Conservation (phyloP, 345 rosid genomes). For the Pelargonium nanum region DNA sequence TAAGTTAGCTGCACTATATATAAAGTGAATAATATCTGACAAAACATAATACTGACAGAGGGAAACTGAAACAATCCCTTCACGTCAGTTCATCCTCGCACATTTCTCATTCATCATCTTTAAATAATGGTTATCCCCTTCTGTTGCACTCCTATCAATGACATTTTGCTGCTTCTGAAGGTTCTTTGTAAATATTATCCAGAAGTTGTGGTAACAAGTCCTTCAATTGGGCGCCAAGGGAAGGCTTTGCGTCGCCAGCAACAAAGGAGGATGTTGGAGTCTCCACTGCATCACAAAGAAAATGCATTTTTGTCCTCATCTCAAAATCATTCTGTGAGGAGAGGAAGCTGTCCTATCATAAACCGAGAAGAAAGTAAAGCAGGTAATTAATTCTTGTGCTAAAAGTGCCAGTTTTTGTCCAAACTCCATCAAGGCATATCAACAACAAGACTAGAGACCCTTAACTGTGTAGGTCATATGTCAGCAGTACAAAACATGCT, state of each 20-base stretch:
- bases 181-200: conserved; percentile 70
- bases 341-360: neutral
- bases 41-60: too few species aligned
- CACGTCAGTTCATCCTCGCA: neutral
- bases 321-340: conserved; percentile 6
- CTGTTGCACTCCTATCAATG: neutral
- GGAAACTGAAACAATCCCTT: neutral
- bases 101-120: neutral
- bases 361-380: conserved; percentile 10
- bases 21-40: too few species aligned
- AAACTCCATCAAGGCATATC: neutral
- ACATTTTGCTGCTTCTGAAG: conserved; percentile 28
- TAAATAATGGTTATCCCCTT: too few species aligned
- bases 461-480: neutral
- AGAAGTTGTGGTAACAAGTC: conserved; percentile 44
- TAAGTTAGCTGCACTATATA: too few species aligned
- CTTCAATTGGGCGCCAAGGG: conserved; percentile 92
- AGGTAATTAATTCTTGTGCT: conserved; percentile 13
- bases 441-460: neutral
- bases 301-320: conserved; percentile 4
- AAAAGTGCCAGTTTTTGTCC: neutral
- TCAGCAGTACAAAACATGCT: neutral
- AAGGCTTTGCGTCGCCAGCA: conserved; percentile 74
- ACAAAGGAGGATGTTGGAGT: conserved; percentile 38
- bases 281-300: conserved; percentile 11